Base-by-base conservation (phyloP, 208 protist species). In the Acanthamoeba castellanii region DNA sequence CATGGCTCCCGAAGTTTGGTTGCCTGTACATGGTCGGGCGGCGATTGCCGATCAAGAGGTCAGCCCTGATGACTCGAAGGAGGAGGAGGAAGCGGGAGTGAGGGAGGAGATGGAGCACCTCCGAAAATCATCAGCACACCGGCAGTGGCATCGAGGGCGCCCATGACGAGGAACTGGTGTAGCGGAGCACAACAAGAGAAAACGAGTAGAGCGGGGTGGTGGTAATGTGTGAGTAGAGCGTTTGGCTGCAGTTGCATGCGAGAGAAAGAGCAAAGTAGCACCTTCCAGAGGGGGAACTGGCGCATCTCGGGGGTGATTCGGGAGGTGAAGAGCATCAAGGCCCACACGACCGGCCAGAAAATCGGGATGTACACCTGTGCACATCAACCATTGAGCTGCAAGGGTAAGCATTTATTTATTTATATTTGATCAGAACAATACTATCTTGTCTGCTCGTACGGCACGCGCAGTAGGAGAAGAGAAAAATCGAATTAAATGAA, bases 71-170 rank as follows among this genome's bases (percentile, higher is more conserved):
- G 20, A 25, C 57, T 9, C 20, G 57, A n/a, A n/a, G 27, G 27
- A 70, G 7, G 64, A 22, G 16, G 64, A 70, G 64, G 14, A 32
- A 22, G 27, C 16, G 64, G 27, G 64, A 70, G 64, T 9, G 78
- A 5, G 45, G 32, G 37, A 91, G 30, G 84, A 18, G 52, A 9
- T 6, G 30, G 22, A 2, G 13, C 30, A 93, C 89, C 89, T 93
- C 93, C 93, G 34, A 95, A 95, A 22, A 95, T 84, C 81, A 95
- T 93, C 30, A 95, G 50, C 22, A 95, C 45, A 70, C 82, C 74
- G 47, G 93, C 93, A 2, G 64, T 50, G 45, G 93, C 93, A 57
- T 95, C 93, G 34, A 95, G 84, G 6, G 59, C 81, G 64, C 93
- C 93, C 93, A 95, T 95, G 45, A 95, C 34, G 2, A 85, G 25